These are phyloP conservation scores for Adansonia digitata DNA, from an alignment of 345 rosid species.

Conservation along the genomic window DNA sequence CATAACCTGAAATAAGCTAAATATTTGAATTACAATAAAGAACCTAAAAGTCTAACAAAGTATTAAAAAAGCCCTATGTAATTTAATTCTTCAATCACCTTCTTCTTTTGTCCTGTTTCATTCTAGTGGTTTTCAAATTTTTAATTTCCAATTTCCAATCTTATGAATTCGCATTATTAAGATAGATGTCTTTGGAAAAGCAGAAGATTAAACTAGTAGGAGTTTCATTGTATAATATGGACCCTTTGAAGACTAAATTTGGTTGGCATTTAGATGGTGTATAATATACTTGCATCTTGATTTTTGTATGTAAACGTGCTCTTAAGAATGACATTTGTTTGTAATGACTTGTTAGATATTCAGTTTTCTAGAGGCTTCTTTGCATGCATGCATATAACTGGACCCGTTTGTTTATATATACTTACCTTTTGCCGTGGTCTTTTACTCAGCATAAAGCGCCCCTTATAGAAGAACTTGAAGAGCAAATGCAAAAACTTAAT, in stretches of 20 bases:
- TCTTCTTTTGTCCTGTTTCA: background rate
- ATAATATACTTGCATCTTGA: background rate
- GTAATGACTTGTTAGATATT: background rate
- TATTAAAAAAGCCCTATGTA: background rate
- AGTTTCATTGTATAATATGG: background rate
- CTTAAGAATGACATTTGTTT: background rate
- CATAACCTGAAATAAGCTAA: background rate
- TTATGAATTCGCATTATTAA: background rate
- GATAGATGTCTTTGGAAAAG: background rate
- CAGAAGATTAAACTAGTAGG: background rate
- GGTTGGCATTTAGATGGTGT: background rate
- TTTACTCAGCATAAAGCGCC: conserved; percentile 73
- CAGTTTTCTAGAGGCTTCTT: conserved; percentile 6
- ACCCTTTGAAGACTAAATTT: background rate
- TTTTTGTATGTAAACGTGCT: background rate
- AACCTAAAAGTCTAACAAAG: background rate
- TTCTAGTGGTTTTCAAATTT: background rate
- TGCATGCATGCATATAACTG: background rate
- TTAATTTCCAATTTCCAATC: background rate
- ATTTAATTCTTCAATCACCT: background rate
- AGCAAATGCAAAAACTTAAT: conserved; percentile 74
- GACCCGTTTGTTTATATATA: background rate
- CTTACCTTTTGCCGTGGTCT: background rate
- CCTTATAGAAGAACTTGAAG: conserved; percentile 83
- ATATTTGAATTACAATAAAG: background rate